Evolutionary conservation across 148 eudicot species (phyloP).

Genomic region (Drosera capensis): DNA sequence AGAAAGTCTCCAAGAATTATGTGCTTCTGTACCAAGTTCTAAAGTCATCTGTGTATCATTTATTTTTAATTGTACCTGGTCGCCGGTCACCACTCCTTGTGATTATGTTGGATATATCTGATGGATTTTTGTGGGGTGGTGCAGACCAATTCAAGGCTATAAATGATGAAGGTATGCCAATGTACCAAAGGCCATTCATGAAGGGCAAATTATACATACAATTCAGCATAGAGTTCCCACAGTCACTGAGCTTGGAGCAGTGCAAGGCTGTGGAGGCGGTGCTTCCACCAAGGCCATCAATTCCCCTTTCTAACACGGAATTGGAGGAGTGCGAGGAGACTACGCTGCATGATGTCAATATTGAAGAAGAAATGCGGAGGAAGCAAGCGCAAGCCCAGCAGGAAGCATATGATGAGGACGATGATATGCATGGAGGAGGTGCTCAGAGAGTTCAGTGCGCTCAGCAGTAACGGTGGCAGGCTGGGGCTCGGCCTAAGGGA

Average conservation of each 20-base stretch:
- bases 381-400: conserved; percentile 22
- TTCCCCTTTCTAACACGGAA: conserved; percentile 22
- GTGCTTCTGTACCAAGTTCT: too few species aligned
- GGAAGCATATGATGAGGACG: conserved; percentile 26
- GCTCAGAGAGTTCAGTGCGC: not conserved
- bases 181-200: conserved; percentile 43
- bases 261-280: conserved; percentile 20
- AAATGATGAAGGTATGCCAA: conserved; percentile 72
- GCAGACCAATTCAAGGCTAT: conserved; percentile 46
- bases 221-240: conserved; percentile 28
- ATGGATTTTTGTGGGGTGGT: too few species aligned
- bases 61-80: too few species aligned
- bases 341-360: conserved; percentile 26
- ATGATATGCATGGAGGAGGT: conserved; percentile 6
- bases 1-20: too few species aligned
- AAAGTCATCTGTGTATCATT: too few species aligned
- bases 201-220: conserved; percentile 37
- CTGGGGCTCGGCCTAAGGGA: too few species aligned
- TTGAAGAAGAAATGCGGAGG: conserved; percentile 35
- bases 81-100: too few species aligned
- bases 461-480: not conserved
- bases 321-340: conserved; percentile 39
- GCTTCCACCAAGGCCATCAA: conserved; percentile 13
- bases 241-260: conserved; percentile 17
- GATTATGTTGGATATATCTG: too few species aligned